These are phyloP conservation scores for Biscogniauxia sp. DNA, from an alignment of 2,329 filamentous ascomycete genomes.

Conservation along the genomic window DNA sequence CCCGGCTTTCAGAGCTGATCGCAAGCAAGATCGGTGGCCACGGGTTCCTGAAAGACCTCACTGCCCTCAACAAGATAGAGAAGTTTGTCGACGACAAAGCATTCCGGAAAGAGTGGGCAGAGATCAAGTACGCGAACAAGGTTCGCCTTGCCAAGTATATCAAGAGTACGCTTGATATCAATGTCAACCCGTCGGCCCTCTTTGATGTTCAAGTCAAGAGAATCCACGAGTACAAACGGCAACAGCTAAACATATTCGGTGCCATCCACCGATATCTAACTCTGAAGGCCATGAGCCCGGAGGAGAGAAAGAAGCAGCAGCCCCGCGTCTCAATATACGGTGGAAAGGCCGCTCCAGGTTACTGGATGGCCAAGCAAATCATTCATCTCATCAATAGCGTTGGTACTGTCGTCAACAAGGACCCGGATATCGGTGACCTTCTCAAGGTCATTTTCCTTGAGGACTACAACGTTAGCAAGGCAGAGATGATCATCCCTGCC, in stretches of 20 bases:
- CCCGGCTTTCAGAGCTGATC: slow-evolving; percentile 85
- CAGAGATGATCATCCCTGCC: slow-evolving; percentile 91
- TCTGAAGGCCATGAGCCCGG: slow-evolving; percentile 80
- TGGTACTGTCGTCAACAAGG: slow-evolving; percentile 85
- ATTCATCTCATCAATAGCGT: slow-evolving; percentile 96
- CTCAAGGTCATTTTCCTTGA: slow-evolving; percentile 97
- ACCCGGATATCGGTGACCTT: slow-evolving; percentile 85
- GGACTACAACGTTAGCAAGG: slow-evolving; percentile 99
- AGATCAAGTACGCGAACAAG: slow-evolving; percentile 97
- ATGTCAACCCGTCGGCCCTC: slow-evolving; percentile 80
- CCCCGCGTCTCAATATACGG: slow-evolving; percentile 95
- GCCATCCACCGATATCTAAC: slow-evolving; percentile 91
- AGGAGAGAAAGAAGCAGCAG: slow-evolving; percentile 80
- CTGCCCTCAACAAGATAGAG: slow-evolving; percentile 81
- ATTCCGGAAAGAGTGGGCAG: slow-evolving; percentile 92
- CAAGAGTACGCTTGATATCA: slow-evolving; percentile 73
- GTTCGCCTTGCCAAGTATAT: slow-evolving; percentile 88
- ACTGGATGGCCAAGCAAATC: slow-evolving; percentile 99
- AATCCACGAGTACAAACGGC: slow-evolving; percentile 98
- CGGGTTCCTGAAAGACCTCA: slow-evolving; percentile 88
- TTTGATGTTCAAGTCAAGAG: slow-evolving; percentile 99
- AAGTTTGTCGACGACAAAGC: slow-evolving; percentile 77
- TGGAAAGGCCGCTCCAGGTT: slow-evolving; percentile 94
- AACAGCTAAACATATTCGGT: slow-evolving; percentile 98
- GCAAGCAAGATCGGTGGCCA: slow-evolving; percentile 81